Conservation (phyloP, 2,329 filamentous ascomycete species). For the Fusarium keratoplasticum region DNA sequence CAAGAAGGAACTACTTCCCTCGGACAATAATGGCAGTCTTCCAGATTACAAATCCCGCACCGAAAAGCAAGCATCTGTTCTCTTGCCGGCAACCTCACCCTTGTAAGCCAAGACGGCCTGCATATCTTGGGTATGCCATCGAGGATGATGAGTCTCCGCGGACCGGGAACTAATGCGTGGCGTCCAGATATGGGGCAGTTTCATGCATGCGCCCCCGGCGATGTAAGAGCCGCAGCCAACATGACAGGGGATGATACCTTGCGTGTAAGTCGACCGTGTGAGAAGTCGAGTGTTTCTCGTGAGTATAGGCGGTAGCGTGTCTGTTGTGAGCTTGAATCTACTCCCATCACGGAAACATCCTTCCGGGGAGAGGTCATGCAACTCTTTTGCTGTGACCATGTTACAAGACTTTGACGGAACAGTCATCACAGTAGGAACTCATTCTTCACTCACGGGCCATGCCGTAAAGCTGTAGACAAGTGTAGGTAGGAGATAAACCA, state of each 20-base stretch:
- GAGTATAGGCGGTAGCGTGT: not conserved
- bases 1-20: not conserved
- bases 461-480: not conserved
- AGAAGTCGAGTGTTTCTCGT: not conserved
- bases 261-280: not conserved
- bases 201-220: not conserved
- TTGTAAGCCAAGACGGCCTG: slow-evolving; percentile 10
- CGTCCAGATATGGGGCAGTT: not conserved
- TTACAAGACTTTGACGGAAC: not conserved
- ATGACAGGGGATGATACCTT: not conserved
- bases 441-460: not conserved
- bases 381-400: not conserved
- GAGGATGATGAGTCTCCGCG: not conserved
- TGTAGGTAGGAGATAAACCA: not conserved
- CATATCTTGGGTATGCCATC: not conserved
- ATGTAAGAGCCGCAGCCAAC: not conserved
- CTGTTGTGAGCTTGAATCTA: not conserved
- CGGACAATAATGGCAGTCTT: not conserved
- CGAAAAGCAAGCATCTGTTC: not conserved
- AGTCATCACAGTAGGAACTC: not conserved
- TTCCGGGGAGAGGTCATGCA: not conserved
- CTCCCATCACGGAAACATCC: not conserved
- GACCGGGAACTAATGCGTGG: not conserved
- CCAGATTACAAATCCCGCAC: not conserved
- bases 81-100: not conserved